Evolutionary conservation across 306 rosid species (phyloP), one percentile per base, ranked within the genome.

Genomic region (Cercis canadensis): DNA sequence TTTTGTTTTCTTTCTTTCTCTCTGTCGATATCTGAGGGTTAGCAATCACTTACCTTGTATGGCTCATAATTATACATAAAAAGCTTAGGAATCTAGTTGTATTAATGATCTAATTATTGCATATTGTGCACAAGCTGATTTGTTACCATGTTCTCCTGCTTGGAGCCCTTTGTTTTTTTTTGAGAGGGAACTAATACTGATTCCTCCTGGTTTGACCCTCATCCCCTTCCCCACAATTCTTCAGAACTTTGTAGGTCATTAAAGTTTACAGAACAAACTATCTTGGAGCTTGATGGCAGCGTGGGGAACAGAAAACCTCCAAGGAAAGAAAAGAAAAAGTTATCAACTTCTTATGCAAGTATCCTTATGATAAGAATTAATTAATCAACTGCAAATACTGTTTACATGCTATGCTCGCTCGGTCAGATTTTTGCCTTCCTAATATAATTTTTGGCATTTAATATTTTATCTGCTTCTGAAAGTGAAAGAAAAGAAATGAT

Each of bases 241-340:
- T 49, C 96, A 94, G 99, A 84, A 75, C 86, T 87, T 64, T 94
- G 99, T 79, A 83, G 85, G 85, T 86, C 92, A 29, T 66, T 86
- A 75, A 75, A 69, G 73, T 74, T 72, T 73, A 60, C 73, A 44
- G 83, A 76, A 71, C 88, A 87, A 77, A 52, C 84, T 69, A 62
- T 56, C 40, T 29, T 83, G 83, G 91, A 81, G 82, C 75, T 75
- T 62, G 78, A 81, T 84, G 84, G 91, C 39, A 74, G 82, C 70
- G 71, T 74, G 56, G 71, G 81, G 61, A 85, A 81, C 40, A 87
- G 85, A 67, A 94, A 87, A 69, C 87, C 88, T 65, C 79, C 86
- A 17, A 90, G 88, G 86, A 94, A 86, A 71, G 94, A 87, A 82
- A 87, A 63, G 88, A 94, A 87, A 74, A 94, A 87, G 87, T 67